A percentile compares a stretch with the other conserved stretches of the same genome.
Conservation (phyloP, 495 filamentous ascomycete genomes). For the Lasiosphaeris hirsuta region DNA sequence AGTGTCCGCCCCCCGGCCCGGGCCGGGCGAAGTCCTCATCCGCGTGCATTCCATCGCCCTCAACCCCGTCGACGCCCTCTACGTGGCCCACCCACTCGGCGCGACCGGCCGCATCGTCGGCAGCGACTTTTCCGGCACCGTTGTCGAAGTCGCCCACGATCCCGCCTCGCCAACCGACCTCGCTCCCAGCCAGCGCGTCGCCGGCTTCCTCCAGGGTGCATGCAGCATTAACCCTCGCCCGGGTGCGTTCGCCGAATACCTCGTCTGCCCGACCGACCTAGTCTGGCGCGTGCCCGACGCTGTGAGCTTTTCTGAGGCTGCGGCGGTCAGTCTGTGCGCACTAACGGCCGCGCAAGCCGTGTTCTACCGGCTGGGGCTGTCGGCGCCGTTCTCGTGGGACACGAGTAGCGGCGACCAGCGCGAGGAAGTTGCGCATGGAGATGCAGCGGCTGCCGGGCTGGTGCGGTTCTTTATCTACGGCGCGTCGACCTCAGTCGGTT, state of each 20-base stretch:
- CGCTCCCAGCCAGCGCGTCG: constrained; percentile 6
- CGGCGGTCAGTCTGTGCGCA: constrained; percentile 31
- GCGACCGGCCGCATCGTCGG: constrained; percentile 33
- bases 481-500: constrained; percentile 39
- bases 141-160: constrained; percentile 15
- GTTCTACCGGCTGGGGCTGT: constrained; percentile 32
- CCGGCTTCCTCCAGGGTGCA: constrained; percentile 35
- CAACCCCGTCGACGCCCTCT: constrained; percentile 43
- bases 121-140: constrained; percentile 46
- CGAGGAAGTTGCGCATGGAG: too few relatives aligned
- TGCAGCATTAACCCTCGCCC: constrained; percentile 33
- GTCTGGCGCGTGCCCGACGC: constrained; percentile 34
- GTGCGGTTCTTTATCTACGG: constrained; percentile 36
- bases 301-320: constrained; percentile 29
- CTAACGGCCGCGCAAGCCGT: constrained; percentile 34
- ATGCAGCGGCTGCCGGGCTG: too few relatives aligned
- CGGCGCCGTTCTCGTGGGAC: constrained; percentile 27
- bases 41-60: constrained; percentile 41
- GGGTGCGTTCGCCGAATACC: constrained; percentile 45
- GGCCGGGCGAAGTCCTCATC: constrained; percentile 36
- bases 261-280: constrained; percentile 29
- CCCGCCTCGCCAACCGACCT: neutral
- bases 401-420: too few relatives aligned
- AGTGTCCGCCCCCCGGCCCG: constrained; percentile 21
- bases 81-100: constrained; percentile 30